A percentile compares a stretch with the other conserved stretches of the same genome.
phyloP scores from a whole-genome alignment of 805 yeast genomes.

The Starmerella powellii region DNA sequence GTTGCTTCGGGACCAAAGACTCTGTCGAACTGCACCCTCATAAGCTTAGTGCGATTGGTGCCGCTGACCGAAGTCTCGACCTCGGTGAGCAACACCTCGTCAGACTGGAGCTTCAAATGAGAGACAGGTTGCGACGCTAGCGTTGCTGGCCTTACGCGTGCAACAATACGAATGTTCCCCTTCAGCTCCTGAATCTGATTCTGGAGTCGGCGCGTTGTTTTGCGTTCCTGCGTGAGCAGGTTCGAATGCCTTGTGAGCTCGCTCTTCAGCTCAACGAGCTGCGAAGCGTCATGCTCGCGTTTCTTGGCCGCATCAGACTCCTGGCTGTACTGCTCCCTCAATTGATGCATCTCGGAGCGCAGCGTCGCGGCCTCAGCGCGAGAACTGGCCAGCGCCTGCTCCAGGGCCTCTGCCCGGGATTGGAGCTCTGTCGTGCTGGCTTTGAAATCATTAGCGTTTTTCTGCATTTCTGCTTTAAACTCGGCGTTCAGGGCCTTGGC shows the following conservation, averaged over 20 bases:
- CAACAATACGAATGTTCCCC: conserved; percentile 85
- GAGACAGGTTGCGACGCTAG: conserved; percentile 12
- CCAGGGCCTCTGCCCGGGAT: too few relatives aligned
- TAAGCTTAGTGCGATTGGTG: conserved; percentile 23
- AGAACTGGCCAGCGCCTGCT: too few relatives aligned
- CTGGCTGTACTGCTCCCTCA: too few relatives aligned
- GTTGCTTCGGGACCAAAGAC: conserved; percentile 47
- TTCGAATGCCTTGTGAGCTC: not conserved
- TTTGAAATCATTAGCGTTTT: not conserved
- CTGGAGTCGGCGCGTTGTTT: conserved; percentile 48
- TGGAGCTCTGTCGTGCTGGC: too few relatives aligned
- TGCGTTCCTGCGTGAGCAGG: conserved; percentile 9
- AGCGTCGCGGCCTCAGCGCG: too few relatives aligned
- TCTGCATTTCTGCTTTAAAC: not conserved
- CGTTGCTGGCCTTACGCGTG: conserved; percentile 58
- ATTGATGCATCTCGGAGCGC: too few relatives aligned
- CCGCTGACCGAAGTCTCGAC: conserved; percentile 2
- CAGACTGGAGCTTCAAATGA: not conserved
- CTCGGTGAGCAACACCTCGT: conserved; percentile 4
- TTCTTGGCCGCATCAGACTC: too few relatives aligned
- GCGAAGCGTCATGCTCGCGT: too few relatives aligned
- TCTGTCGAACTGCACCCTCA: conserved; percentile 52
- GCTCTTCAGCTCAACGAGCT: not conserved
- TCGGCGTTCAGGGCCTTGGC: not conserved
- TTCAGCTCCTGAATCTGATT: conserved; percentile 70